Evolutionary conservation across 2,329 filamentous ascomycete species (phyloP), one percentile per base, ranked within the genome.

Genomic region (Cercospora sojina): DNA sequence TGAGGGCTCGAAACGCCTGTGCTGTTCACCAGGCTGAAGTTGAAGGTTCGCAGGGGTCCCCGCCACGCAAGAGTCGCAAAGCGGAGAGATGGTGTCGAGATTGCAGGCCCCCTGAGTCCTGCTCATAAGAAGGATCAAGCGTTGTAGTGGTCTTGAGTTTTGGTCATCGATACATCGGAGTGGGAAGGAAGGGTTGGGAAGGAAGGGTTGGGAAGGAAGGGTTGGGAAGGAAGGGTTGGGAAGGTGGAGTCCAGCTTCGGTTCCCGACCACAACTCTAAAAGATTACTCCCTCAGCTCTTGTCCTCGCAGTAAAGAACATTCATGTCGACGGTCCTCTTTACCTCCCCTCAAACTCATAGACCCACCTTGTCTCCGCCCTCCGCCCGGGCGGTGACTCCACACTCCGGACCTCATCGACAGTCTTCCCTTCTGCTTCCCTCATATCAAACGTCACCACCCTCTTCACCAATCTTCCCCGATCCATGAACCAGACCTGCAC

Each of bases 321-420:
- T 49, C 20, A 49, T 53, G 2, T 25, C 53, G 27, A 57, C 5
- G 18, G 13, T 35, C 27, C 13, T 25, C 25, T n/a, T 56, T 27
- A 62, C 18, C 29, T 35, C 41, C 58, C 62, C 32, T 66, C 69
- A 51, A 67, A 68, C 20, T 71, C 66, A 65, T 70, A 72, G 3
- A 71, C 69, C 41, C 68, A 67, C 57, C 58, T 67, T 20, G 87
- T 69, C 62, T 71, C 70, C 53, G 65, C 69, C 41, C 64, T 70
- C 27, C 65, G 29, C 35, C 62, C 32, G 35, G 35, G 16, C 51
- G 35, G 12, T 64, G 31, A 35, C 20, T 56, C 25, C 29, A 13
- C 49, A 32, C 31, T 38, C 4, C 31, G 47, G 5, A 25, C 47
- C 23, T 51, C 43, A 13, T 55, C 59, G 12, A 13, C 27, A 41